These are phyloP conservation scores for Exsudoporus frostii DNA, from an alignment of 768 basidiomycete species.

Conservation along the genomic window DNA sequence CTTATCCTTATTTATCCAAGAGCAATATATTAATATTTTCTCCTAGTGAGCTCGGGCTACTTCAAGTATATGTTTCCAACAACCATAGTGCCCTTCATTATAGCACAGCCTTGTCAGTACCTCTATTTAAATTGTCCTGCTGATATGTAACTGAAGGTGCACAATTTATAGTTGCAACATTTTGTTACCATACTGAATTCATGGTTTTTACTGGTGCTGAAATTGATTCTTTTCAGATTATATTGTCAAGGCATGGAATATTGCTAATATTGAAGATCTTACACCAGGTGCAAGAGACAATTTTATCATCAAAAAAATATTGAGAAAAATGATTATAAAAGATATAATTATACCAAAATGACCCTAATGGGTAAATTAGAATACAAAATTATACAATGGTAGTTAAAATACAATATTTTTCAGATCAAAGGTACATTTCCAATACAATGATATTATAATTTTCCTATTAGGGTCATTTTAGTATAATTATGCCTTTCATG, in stretches of 20 bases:
- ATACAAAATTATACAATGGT: too few species aligned
- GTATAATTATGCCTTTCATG: too few species aligned
- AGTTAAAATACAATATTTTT: too few species aligned
- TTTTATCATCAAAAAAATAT: too few species aligned
- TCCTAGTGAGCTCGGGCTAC: background rate
- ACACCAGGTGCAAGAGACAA: too few species aligned
- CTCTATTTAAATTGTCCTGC: too few species aligned
- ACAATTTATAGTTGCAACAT: background rate
- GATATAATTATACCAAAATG: too few species aligned
- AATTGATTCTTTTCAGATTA: background rate
- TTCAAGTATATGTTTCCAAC: background rate
- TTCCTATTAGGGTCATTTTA: too few species aligned
- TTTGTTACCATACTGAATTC: background rate
- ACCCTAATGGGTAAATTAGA: too few species aligned
- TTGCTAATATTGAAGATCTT: background rate
- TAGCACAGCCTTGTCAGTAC: background rate
- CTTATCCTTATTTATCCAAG: background rate
- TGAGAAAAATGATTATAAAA: too few species aligned
- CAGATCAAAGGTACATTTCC: too few species aligned
- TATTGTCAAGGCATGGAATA: background rate
- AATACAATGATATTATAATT: too few species aligned
- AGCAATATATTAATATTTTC: background rate
- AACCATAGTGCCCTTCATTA: background rate
- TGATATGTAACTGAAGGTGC: background rate
- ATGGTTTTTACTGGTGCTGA: background rate